These are phyloP conservation scores for Pseudoscleropodium purum DNA, from an alignment of 225 moss, liverwort and hornwort genomes.

Conservation along the genomic window DNA sequence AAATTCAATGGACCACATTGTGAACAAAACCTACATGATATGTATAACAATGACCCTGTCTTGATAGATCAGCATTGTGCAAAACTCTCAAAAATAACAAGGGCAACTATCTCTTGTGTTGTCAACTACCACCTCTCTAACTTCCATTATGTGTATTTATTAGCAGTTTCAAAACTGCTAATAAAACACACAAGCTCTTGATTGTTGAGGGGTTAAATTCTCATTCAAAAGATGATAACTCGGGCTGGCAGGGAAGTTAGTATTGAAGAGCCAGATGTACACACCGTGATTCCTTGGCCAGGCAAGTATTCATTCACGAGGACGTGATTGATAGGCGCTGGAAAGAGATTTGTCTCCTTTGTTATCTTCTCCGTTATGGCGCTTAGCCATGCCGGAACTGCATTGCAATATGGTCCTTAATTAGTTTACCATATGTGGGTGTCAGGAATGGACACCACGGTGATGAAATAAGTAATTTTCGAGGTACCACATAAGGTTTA, in stretches of 20 bases:
- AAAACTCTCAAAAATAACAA: neutral
- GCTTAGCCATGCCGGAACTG: conserved; percentile 72
- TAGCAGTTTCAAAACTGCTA: neutral
- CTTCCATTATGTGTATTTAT: neutral
- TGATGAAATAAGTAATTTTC: neutral
- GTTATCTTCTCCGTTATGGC: conserved; percentile 57
- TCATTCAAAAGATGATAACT: neutral
- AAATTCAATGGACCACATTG: neutral
- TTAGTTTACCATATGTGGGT: neutral
- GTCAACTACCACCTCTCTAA: too few species aligned
- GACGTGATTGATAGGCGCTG: conserved; percentile 80
- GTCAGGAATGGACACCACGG: neutral
- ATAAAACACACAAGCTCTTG: neutral
- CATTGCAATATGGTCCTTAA: neutral
- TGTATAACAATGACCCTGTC: neutral
- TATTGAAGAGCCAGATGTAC: neutral
- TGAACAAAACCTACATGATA: neutral
- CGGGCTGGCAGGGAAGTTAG: neutral
- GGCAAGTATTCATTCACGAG: conserved; percentile 87
- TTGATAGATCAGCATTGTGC: neutral
- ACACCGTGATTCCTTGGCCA: conserved; percentile 89
- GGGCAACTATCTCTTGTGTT: neutral
- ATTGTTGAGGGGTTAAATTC: neutral
- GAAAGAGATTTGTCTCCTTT: conserved; percentile 59
- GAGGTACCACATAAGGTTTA: neutral